Base-by-base conservation (phyloP, 257 asterid genomes). In the Solanum sejunctum region DNA sequence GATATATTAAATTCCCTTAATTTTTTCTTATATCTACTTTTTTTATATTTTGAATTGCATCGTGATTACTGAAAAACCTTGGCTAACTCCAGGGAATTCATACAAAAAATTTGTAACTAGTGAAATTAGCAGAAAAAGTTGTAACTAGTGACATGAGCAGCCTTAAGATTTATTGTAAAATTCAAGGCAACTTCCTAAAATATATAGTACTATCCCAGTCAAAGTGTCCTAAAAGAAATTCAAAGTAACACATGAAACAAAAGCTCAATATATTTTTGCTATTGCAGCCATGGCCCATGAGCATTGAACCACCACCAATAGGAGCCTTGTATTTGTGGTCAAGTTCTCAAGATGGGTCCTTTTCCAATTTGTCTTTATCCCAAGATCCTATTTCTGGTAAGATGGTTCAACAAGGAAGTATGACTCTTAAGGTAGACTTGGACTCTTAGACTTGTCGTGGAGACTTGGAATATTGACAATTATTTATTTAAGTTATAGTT, bases 381-480 rank as follows among this genome's bases (percentile, higher is more conserved):
- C 17, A 77, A 77, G 16, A 12, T 77, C 63, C 82, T 7, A 23
- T 39, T 23, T 43, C 7, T 8, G 64, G 79, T 83, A 83, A 83
- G 85, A 83, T 45, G 75, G 64, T 64, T 83, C 61, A 83, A 49
- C 80, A 83, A 83, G 85, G 85, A 56, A 39, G 75, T 81, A n/a
- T 63, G 72, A 39, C 72, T 21, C 75, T 12, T 13, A 77, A 16
- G 47, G 82, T 77, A 51, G 47, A 77, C 82, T 51, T 77, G 64
- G 82, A 77, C 45, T 77, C 21, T 6, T 71, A 10, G 81, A 51
- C 82, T 64, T 39, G 41, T 72, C 26, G 2, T 6, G 20, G 6
- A 73, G 81, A 28, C 55, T 66, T 49, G 2, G 23, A 36, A 69
- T 49, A 63, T 15, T 51, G 20, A 6, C 12, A 71, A 83, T 18